A percentile compares a stretch with the other conserved stretches of the same genome.
Evolutionary conservation across 306 rosid species (phyloP).

Genomic region (cucumber (Cucumis sativus)): Cucumber_9930_V3 NC_026656.2:10793001-10793500

Average conservation of each 20-base stretch:
- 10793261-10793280: conserved; percentile 46
- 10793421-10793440: conserved; percentile 43
- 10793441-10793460: conserved; percentile 39
- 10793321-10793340: conserved; percentile 65
- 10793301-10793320: conserved; percentile 76
- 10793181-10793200: conserved; percentile 43
- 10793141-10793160: conserved; percentile 36
- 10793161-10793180: conserved; percentile 60
- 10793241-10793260: conserved; percentile 77
- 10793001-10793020: conserved; percentile 72
- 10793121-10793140: conserved; percentile 49
- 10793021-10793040: conserved; percentile 55
- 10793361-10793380: conserved; percentile 64
- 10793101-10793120: conserved; percentile 39
- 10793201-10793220: conserved; percentile 52
- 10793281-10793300: conserved; percentile 69
- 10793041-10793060: conserved; percentile 85
- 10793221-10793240: conserved; percentile 87
- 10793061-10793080: conserved; percentile 74
- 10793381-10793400: conserved; percentile 55
- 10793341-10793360: conserved; percentile 15
- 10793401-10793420: conserved; percentile 67
- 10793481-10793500: conserved; percentile 48
- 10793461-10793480: conserved; percentile 27
- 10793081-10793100: conserved; percentile 41